These are phyloP conservation scores for Plasmodium cynomolgi DNA, from an alignment of 169 alveolate genomes.

Conservation along the genomic window DNA sequence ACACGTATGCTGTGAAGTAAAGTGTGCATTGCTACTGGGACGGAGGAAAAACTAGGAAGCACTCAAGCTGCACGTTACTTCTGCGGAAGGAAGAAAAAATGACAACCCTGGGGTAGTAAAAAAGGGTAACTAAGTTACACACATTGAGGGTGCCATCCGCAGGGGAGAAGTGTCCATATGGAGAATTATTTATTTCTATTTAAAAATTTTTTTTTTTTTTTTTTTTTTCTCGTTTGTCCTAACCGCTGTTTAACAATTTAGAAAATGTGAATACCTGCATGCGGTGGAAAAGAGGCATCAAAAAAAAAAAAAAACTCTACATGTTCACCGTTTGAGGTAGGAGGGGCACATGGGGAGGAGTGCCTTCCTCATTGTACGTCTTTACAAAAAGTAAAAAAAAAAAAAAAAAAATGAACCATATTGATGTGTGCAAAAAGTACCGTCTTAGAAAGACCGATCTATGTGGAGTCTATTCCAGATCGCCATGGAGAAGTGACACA, in stretches of 20 bases:
- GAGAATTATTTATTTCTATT: conserved; percentile 1
- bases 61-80: not conserved
- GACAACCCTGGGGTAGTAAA: not conserved
- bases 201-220: not conserved
- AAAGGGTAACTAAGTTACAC: not conserved
- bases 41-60: not conserved
- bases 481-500: not conserved
- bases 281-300: not conserved
- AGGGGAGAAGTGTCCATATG: not conserved
- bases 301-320: not conserved
- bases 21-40: not conserved
- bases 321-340: not conserved
- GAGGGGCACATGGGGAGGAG: not conserved
- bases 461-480: not conserved
- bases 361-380: not conserved
- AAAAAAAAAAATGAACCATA: not conserved
- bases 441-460: not conserved
- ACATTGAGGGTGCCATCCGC: not conserved
- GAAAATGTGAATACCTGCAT: not conserved
- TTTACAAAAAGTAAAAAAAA: not conserved
- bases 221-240: not conserved
- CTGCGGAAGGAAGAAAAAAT: not conserved
- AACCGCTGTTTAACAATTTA: not conserved
- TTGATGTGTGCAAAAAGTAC: not conserved
- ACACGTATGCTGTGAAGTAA: not conserved